Evolutionary conservation across 371 early-diverging fungal species (phyloP), one percentile per base, ranked within the genome.

Genomic region (Syncephalastrum racemosum): DNA sequence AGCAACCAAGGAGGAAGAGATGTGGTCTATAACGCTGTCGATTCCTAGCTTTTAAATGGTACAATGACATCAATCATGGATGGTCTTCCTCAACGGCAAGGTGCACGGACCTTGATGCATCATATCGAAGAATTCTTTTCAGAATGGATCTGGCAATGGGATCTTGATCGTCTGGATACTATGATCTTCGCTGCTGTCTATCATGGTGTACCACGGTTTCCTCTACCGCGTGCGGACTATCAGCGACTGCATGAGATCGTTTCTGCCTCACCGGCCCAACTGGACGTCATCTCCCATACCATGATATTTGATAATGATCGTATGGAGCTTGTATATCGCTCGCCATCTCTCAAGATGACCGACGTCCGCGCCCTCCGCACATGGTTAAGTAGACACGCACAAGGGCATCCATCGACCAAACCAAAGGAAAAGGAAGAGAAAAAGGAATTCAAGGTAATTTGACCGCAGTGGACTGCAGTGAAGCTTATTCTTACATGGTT

Each of bases 81-180:
- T 56, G 53, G 44, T 60, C 61, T 41, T 58, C 66, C 69, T 46
- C 74, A 36, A 4, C 66, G 78, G 40, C 75, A 76, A 39, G 41
- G 76, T 12, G 71, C 72, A 40, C 59, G 75, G 13, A 60, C 71
- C 10, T 56, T 84, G 20, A 75, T 72, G 69, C 68, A 76, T 44
- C 59, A 58, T 13, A 74, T 79, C 46, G 85, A 84, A 59, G 85
- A 84, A 62, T 86, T 86, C 53, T 86, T 83, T 54, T 80, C 80
- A 4, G 74, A 80, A 14, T 84, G 85, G 87, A 83, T 86, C 27
- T 79, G 80, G 69, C 66, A 79, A 45, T 84, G 84, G 87, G 81
- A 86, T 56, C 83, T 84, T 64, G 83, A 83, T 66, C 71, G 71
- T n/a, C 46, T 67, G 36, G 75, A 73, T 53, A 68, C 59, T 18